phyloP scores from a whole-genome alignment of 805 yeast genomes.

The Grigorovia transvaalensis region DNA sequence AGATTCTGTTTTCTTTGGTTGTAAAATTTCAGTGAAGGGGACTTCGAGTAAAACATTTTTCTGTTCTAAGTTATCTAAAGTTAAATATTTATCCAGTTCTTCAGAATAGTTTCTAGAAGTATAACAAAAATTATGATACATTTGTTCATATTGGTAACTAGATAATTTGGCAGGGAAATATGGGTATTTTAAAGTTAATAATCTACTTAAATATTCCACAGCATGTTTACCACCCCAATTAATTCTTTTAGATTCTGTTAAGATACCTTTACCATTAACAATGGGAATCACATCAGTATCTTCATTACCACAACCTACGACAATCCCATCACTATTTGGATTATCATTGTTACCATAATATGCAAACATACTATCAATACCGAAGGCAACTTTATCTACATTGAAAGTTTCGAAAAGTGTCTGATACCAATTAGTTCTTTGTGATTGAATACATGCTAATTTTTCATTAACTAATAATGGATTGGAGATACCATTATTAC shows the following conservation, averaged over 20 bases:
- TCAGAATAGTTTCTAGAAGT: slow-evolving; percentile 56
- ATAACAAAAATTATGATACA: slow-evolving; percentile 71
- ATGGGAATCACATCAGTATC: slow-evolving; percentile 79
- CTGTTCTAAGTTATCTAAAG: slow-evolving; percentile 50
- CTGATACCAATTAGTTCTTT: slow-evolving; percentile 69
- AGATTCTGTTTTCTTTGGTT: slow-evolving; percentile 70
- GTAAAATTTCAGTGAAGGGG: slow-evolving; percentile 57
- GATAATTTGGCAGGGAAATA: slow-evolving; percentile 72
- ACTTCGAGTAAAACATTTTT: slow-evolving; percentile 77
- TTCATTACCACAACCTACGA: slow-evolving; percentile 75
- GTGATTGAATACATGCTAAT: slow-evolving; percentile 58
- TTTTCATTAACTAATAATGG: slow-evolving; percentile 78
- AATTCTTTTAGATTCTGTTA: slow-evolving; percentile 64
- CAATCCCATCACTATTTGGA: slow-evolving; percentile 45
- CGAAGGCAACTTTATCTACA: slow-evolving; percentile 65
- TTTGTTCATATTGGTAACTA: slow-evolving; percentile 48
- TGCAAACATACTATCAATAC: slow-evolving; percentile 75
- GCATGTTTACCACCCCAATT: slow-evolving; percentile 88
- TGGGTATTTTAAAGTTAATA: slow-evolving; percentile 77
- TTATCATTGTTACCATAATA: slow-evolving; percentile 52
- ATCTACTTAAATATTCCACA: slow-evolving; percentile 48
- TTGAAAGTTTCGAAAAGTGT: slow-evolving; percentile 74
- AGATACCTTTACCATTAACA: slow-evolving; percentile 51
- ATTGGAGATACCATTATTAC: slow-evolving; percentile 48
- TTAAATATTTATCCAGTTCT: slow-evolving; percentile 49